Evolutionary conservation across 768 basidiomycete species (phyloP), one percentile per base, ranked within the genome.

Genomic region (Clitopilus hobsonii): DNA sequence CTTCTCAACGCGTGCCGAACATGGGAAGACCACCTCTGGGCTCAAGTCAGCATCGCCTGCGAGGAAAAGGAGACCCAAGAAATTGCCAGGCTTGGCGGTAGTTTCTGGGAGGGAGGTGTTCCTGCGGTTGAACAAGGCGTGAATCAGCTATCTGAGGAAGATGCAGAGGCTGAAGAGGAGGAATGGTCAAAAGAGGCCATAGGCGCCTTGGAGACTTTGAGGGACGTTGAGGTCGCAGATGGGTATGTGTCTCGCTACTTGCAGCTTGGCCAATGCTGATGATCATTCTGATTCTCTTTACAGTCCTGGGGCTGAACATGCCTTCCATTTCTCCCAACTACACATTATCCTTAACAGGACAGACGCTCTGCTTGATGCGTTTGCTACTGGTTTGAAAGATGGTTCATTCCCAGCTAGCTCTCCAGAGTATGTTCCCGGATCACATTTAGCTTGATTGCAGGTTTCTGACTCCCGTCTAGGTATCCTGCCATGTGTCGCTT

Each of bases 11-110:
- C 88, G 2, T 95, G 92, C 63, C 72, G 85, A 28, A 88, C 90
- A 20, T 98, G 96, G 95, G 91, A 95, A 63, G 97, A 99, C 64
- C 88, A 95, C 65, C 75, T 98, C 0, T 99, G 97, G 97, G 92
- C 91, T 0, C 87, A 91, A 55, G 74, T 94, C 51, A 85, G 85
- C 60, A 78, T 91, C 49, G 74, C 91, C 32, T 88, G 90, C 61
- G 91, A 95, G 65, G 86, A 92, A 60, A 85, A 89, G 56, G 81
- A 88, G 65, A 86, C 84, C 45, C 77, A 75, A 26, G 85, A 88
- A 57, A 79, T 98, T 63, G 67, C 75, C 8, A 77, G 80, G 32
- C 66, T 92, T 5, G 85, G 87, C 0, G 86, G 85, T 0, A 82
- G 87, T 38, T 95, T 91, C 66, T 96, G 94, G 94, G 88, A 89